A percentile compares a stretch with the other conserved stretches of the same genome.
phyloP scores from a whole-genome alignment of 1,139 yeast genomes.

The Arxiozyma telluris region DNA sequence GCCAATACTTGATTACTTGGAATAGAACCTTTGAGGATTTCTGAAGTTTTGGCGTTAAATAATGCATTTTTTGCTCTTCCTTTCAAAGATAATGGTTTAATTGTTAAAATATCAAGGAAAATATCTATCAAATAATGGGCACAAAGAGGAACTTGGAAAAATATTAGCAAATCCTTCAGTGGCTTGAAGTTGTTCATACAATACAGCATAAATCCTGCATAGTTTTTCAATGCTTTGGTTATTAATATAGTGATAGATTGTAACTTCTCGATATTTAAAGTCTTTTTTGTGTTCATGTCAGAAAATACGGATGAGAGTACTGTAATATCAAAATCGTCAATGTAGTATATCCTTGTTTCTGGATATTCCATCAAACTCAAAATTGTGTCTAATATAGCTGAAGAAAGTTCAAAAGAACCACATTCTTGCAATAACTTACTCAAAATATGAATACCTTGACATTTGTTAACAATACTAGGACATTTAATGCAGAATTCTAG shows the following conservation, averaged over 20 bases:
- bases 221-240: conserved; percentile 53
- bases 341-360: conserved; percentile 44
- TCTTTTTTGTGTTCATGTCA: conserved; percentile 41
- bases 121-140: conserved; percentile 64
- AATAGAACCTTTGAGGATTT: conserved; percentile 27
- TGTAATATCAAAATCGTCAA: conserved; percentile 56
- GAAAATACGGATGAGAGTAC: conserved; percentile 59
- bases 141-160: conserved; percentile 53
- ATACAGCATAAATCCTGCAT: conserved; percentile 70
- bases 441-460: conserved; percentile 58
- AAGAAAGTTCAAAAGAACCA: conserved; percentile 44
- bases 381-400: conserved; percentile 48
- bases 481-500: conserved; percentile 58
- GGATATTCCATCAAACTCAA: conserved; percentile 54
- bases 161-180: conserved; percentile 49
- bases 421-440: conserved; percentile 56
- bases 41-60: conserved; percentile 20
- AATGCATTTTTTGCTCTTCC: conserved; percentile 16
- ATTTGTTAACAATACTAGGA: conserved; percentile 52
- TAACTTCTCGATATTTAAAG: conserved; percentile 44
- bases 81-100: conserved; percentile 54
- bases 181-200: conserved; percentile 51
- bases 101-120: conserved; percentile 56
- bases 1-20: conserved; percentile 57
- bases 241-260: conserved; percentile 58